Evolutionary conservation across 768 basidiomycete genomes (phyloP), one percentile per base, ranked within the genome.

Genomic region (Lactarius hatsudake): DNA sequence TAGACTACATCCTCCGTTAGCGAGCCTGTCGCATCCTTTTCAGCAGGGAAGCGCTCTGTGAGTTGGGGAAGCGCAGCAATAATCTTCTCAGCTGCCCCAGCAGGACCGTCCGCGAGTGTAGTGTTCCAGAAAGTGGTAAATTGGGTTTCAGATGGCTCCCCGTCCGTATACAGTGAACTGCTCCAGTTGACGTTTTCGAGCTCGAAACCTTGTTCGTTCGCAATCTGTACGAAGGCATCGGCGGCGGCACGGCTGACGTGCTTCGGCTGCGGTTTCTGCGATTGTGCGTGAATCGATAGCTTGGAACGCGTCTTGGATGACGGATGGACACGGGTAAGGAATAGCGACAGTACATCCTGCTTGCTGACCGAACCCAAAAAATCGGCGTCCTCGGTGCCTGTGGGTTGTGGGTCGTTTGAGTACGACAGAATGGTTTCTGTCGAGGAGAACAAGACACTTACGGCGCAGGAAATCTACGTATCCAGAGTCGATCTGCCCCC

Each of bases 381-480:
- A 42, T 82, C 79, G 12, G 90, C 89, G 72, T 98, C 93, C n/a
- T 83, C 82, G 68, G 84, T 81, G 54, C 84, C 96, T 97, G 62
- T 32, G 34, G 0, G 30, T 42, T 43, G 63, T 34, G 30, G 0
- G 30, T 42, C 38, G 61, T 63, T 62, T 63, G 13, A 45, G 40
- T 5, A 63, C 5, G 18, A 54, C 26, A 4, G 12, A 13, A 40
- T 9, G 15, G n/a, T n/a, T 32, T 43, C 45, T 40, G 10, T 34
- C 62, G 26, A 53, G 54, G 26, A 57, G 56, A 17, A 30, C 20
- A 36, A 51, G 20, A 59, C 18, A 84, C 89, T 76, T 75, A 94
- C 96, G 84, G 74, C 90, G 84, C 66, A 85, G 77, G 81, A 98
- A 99, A 78, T 98, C 95, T 69, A 87, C 85, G 71, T 90, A 93